Evolutionary conservation across 495 filamentous ascomycete species (phyloP).

Genomic region (Xylaria sp.): DNA sequence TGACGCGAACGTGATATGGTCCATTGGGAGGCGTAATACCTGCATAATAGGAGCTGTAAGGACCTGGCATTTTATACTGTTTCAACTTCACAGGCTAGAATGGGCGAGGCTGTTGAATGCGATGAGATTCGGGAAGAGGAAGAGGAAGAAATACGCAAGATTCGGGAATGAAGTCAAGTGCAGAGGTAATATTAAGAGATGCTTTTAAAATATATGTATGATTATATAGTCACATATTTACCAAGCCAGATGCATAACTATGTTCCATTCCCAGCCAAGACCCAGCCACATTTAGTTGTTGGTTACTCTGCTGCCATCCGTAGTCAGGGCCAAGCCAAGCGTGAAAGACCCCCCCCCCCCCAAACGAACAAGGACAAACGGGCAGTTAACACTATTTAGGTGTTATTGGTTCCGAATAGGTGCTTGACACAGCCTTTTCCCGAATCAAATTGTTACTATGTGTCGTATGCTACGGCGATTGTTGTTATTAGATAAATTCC

Average conservation of each 20-base stretch:
- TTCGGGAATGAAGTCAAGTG: neutral
- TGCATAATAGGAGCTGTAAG: neutral
- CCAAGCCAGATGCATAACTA: too few relatives aligned
- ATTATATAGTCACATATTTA: conserved; percentile 1
- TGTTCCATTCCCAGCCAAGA: too few relatives aligned
- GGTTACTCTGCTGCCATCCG: neutral
- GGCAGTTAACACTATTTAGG: neutral
- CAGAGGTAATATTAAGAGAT: neutral
- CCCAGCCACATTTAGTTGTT: neutral
- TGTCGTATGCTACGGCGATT: neutral
- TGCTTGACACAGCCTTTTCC: neutral
- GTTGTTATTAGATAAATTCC: neutral
- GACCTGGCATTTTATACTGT: neutral
- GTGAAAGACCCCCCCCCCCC: too few relatives aligned
- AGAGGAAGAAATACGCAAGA: neutral
- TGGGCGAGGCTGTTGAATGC: neutral
- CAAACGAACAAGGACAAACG: too few relatives aligned
- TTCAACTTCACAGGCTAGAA: neutral
- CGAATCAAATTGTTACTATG: neutral
- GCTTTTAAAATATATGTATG: neutral
- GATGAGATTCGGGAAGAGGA: neutral
- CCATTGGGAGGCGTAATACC: neutral
- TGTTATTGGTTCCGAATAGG: neutral
- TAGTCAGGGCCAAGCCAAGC: too few relatives aligned
- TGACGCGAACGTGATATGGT: neutral